Conservation (phyloP, 352 stramenopile species). For the Phytophthora podocarpi region DNA sequence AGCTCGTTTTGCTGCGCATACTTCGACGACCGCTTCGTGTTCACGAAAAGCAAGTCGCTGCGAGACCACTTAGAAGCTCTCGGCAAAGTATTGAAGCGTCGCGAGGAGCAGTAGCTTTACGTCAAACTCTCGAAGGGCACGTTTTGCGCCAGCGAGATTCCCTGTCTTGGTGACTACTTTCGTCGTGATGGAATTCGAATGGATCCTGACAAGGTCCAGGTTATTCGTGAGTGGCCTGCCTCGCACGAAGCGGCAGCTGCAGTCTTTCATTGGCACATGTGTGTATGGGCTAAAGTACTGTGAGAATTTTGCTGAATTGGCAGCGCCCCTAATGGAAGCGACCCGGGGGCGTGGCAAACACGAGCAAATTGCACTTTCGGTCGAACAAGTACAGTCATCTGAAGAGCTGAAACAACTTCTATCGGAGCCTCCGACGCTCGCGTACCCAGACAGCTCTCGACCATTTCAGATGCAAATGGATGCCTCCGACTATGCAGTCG, state of each 20-base stretch:
- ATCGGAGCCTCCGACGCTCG: too few relatives aligned
- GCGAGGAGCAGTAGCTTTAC: neutral
- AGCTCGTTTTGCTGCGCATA: slow-evolving; percentile 1
- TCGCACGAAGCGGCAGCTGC: neutral
- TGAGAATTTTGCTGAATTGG: neutral
- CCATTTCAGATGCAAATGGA: too few relatives aligned
- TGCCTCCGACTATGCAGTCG: too few relatives aligned
- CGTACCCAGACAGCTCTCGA: too few relatives aligned
- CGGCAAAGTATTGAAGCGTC: neutral
- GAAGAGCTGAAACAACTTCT: too few relatives aligned
- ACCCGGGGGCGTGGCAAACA: too few relatives aligned
- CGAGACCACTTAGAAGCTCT: neutral
- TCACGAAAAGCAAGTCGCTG: neutral
- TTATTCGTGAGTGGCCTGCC: slow-evolving; percentile 1
- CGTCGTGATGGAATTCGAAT: slow-evolving; percentile 3
- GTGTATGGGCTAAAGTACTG: slow-evolving; percentile 13
- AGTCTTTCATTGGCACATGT: slow-evolving; percentile 3
- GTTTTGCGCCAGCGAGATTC: neutral
- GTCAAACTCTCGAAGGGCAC: neutral
- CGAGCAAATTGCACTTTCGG: too few relatives aligned
- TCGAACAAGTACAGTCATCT: too few relatives aligned
- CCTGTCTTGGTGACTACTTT: slow-evolving; percentile 25
- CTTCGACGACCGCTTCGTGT: neutral
- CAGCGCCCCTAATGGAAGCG: too few relatives aligned
- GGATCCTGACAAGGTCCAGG: slow-evolving; percentile 1